Evolutionary conservation across 805 yeast species (phyloP).

Genomic region (Yamadazyma sp.): DNA sequence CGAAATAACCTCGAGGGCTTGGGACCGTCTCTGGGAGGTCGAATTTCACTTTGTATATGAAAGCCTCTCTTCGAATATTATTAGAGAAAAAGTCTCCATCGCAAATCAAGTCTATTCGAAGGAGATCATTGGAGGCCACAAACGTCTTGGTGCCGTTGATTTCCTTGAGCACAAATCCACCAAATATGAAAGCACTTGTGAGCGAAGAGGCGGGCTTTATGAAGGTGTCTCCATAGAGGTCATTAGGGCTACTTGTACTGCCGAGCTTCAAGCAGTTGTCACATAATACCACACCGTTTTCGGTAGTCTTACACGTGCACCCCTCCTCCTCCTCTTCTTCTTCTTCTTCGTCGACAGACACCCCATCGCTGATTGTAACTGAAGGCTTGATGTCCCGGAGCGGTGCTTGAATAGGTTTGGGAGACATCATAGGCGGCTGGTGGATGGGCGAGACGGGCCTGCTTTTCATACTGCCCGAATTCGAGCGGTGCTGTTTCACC

Average conservation of each 20-base stretch:
- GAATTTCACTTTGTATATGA: slow-evolving; percentile 16
- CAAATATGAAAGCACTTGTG: slow-evolving; percentile 36
- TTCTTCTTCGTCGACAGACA: slow-evolving; percentile 1
- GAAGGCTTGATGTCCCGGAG: slow-evolving; percentile 2
- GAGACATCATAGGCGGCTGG: slow-evolving; percentile 10
- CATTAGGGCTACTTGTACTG: slow-evolving; percentile 8
- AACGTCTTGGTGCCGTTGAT: slow-evolving; percentile 18
- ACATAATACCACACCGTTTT: not conserved
- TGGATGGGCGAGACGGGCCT: slow-evolving; percentile 25
- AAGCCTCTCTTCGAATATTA: slow-evolving; percentile 17
- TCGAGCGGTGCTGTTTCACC: slow-evolving; percentile 33
- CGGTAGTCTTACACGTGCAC: slow-evolving; percentile 2
- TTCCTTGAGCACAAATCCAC: slow-evolving; percentile 30
- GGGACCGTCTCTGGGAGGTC: slow-evolving; percentile 24
- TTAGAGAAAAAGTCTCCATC: slow-evolving; percentile 13
- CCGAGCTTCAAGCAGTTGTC: slow-evolving; percentile 3
- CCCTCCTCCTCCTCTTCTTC: slow-evolving; percentile 3
- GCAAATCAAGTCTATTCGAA: slow-evolving; percentile 33
- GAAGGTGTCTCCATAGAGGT: slow-evolving; percentile 16
- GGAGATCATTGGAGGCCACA: slow-evolving; percentile 32
- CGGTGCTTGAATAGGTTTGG: slow-evolving; percentile 4
- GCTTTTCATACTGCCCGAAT: slow-evolving; percentile 20
- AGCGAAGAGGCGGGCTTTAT: slow-evolving; percentile 20
- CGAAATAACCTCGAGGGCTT: slow-evolving; percentile 40
- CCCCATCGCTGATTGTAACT: slow-evolving; percentile 1